These are phyloP conservation scores for Mycena olivaceomarginata DNA, from an alignment of 768 basidiomycete genomes.

Conservation along the genomic window DNA sequence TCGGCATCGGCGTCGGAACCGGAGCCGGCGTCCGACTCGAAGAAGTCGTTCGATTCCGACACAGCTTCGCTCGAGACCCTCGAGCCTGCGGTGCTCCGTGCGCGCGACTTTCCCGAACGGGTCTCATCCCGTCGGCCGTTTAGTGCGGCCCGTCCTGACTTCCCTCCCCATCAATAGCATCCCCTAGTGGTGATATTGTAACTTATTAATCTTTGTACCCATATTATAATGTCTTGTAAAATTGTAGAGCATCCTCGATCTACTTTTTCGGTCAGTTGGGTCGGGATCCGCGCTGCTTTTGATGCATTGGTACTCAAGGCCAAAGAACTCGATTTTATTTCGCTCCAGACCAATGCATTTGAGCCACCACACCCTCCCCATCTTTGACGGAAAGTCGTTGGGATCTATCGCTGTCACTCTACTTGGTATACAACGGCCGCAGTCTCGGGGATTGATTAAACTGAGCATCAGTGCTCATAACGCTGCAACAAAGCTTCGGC, in stretches of 20 bases:
- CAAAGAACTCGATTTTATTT: too few species aligned
- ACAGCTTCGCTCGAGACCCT: not conserved
- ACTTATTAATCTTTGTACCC: not conserved
- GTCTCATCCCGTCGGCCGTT: slow-evolving; percentile 24
- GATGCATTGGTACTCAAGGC: too few species aligned
- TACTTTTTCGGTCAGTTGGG: too few species aligned
- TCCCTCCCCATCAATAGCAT: not conserved
- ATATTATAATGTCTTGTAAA: not conserved
- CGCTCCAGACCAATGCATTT: too few species aligned
- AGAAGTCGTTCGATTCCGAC: not conserved
- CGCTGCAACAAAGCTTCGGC: not conserved
- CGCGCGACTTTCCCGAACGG: not conserved
- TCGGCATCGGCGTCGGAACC: too few species aligned
- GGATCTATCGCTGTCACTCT: too few species aligned
- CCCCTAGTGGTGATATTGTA: not conserved
- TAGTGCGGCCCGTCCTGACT: slow-evolving; percentile 14
- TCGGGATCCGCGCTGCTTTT: too few species aligned
- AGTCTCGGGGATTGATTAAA: too few species aligned
- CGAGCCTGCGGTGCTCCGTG: not conserved
- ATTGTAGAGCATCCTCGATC: too few species aligned
- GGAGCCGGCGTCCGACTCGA: not conserved
- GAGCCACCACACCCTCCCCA: too few species aligned
- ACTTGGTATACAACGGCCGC: too few species aligned
- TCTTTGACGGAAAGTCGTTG: too few species aligned
- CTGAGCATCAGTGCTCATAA: slow-evolving; percentile 11